Base-by-base conservation (phyloP, 345 rosid genomes). In the Eutrema yunnanense region DNA sequence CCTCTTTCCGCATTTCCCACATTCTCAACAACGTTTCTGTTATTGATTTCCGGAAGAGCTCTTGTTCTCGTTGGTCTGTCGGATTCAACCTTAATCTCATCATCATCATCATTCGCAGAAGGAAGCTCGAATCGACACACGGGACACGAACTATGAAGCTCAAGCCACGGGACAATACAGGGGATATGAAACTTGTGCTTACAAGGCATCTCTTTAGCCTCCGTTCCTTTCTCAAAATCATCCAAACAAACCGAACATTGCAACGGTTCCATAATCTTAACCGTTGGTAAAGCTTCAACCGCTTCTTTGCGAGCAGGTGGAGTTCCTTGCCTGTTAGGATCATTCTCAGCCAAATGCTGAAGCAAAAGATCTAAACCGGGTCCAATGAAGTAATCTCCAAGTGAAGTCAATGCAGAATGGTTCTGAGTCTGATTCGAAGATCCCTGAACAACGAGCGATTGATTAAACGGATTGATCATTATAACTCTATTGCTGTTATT, bases 331-430 rank as follows among this genome's bases (percentile, higher is more conserved):
- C 94, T 82, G 34, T 87, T 90, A 0, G 94, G 92, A 73, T 87
- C 94, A 65, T 90, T 93, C 75, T 93, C 98, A 37, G 90, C 92
- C 67, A 93, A 81, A 81, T 93, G 98, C 71, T 89, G 97, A 82
- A 90, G 77, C 74, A 93, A 78, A 74, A 86, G 73, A 75, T 90
- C 97, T 73, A 93, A 79, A 43, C 94, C 90, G 48, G 98, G 96
- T 67, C 98, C 94, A 4, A 84, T 61, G 75, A 93, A 90, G 82
- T 93, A 90, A 73, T 93, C 89, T 9, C 92, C 90, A 43, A 90
- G 79, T n/a, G 97, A 86, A 51, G 89, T 83, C 30, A 78, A 62
- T 9, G 83, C 79, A 61, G 81, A 70, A 44, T 81, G 80, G 54
- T 73, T 81, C 75, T 63, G 91, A 46, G 36, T 44, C 46, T 74